Evolutionary conservation across 306 rosid genomes (phyloP), one percentile per base, ranked within the genome.

Genomic region (Amphicarpaea edgeworthii): DNA sequence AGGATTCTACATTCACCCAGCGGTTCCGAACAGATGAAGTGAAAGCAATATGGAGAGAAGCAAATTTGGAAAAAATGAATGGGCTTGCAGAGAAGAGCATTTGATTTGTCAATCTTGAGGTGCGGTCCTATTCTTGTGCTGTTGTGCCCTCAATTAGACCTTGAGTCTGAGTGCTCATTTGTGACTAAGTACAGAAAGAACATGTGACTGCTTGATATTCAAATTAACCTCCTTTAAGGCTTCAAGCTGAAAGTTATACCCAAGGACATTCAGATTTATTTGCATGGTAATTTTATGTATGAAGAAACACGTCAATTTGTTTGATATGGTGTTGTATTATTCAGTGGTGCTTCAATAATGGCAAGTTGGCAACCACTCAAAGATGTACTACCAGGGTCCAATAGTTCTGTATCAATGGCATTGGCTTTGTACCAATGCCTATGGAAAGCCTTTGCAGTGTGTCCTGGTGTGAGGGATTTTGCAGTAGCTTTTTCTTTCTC

Each of bases 11-110:
- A 2, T 87, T 94, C 82, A 91, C 96, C 26, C 96, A 94, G 77
- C 86, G 98, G 69, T 94, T 94, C 71, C 89, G 97, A 47, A 92
- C 98, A 9, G 97, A 94, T 73, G 98, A 94, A 77, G 98, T 92
- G 54, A 89, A 88, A 76, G 97, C 98, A 60, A 81, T 90, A 8
- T 94, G 98, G 98, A 88, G 98, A 84, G 84, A 83, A 64, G 85
- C 78, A 81, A 57, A 80, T 60, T 24, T 38, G 40, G 84, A 63
- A 61, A 77, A 79, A 1, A 28, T 45, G 45, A 79, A 85, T 12
- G 81, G 59, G 24, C 79, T 82, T 46, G 79, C 43, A 42, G 76
- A 77, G 47, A 60, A 74, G 72, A 81, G 55, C 67, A 28, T 46
- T 57, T 81, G 85, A 85, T 68, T 68, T 61, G 11, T 65, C 50